These are phyloP conservation scores for Gentiana macrophylla DNA, from an alignment of 257 asterid genomes.

Conservation along the genomic window DNA sequence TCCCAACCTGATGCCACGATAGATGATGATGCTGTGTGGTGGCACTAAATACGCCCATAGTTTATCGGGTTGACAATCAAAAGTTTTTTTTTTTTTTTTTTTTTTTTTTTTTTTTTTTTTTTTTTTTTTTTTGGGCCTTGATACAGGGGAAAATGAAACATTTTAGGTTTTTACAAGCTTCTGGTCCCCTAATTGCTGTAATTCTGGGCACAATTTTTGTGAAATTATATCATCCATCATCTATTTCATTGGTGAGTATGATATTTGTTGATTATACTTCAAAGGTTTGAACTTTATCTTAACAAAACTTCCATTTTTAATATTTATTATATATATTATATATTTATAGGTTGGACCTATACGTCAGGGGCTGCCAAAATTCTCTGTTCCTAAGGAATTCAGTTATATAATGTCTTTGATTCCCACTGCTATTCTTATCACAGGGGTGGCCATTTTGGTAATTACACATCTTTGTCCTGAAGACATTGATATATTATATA, in stretches of 20 bases:
- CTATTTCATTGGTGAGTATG: conserved; percentile 82
- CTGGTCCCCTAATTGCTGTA: conserved; percentile 97
- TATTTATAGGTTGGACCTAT: conserved; percentile 76
- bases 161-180: conserved; percentile 71
- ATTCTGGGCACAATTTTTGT: conserved; percentile 73
- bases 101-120: background rate
- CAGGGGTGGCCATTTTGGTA: conserved; percentile 99
- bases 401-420: conserved; percentile 52
- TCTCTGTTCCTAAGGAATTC: conserved; percentile 82
- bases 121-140: conserved; percentile 14
- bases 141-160: conserved; percentile 66
- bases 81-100: conserved; percentile 1
- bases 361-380: conserved; percentile 92
- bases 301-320: background rate
- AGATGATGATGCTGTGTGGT: too few species aligned
- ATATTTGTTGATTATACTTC: conserved; percentile 9
- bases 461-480: conserved; percentile 19
- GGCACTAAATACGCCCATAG: too few species aligned
- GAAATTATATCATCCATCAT: conserved; percentile 61
- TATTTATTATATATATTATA: background rate
- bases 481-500: conserved; percentile 1
- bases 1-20: too few species aligned
- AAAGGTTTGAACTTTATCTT: background rate
- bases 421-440: conserved; percentile 88
- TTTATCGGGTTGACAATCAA: too few species aligned